Conservation (phyloP, 345 rosid genomes). For the Eucalyptus cladocalyx region DNA sequence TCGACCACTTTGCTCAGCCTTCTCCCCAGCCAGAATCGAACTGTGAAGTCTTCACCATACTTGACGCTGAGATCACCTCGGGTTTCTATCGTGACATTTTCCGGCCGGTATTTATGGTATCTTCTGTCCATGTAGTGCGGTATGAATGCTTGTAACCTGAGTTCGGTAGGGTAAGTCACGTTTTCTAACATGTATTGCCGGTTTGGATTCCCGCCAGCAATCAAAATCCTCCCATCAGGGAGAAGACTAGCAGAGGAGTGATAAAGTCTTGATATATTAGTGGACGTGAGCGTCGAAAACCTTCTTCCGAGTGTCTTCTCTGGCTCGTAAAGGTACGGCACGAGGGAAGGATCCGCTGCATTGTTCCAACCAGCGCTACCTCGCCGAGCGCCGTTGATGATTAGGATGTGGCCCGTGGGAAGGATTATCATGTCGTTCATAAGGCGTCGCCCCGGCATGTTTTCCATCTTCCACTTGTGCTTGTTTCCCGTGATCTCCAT, state of each 20-base stretch:
- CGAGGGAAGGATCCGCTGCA: conserved; percentile 6
- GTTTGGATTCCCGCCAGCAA: conserved; percentile 53
- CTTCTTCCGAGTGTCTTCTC: conserved; percentile 4
- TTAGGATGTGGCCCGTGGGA: conserved; percentile 34
- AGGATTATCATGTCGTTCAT: conserved; percentile 43
- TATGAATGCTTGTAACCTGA: conserved; percentile 34
- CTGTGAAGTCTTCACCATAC: conserved; percentile 1
- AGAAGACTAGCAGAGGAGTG: conserved; percentile 43
- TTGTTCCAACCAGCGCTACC: conserved; percentile 23
- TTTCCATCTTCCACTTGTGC: conserved; percentile 36
- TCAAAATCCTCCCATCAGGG: conserved; percentile 37
- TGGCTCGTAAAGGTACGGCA: conserved; percentile 20
- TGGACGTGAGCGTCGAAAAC: conserved; percentile 17
- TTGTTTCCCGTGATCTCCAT: conserved; percentile 16
- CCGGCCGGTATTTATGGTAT: conserved; percentile 17
- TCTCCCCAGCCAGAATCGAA: conserved; percentile 10
- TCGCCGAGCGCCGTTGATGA: conserved; percentile 41
- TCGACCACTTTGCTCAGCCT: conserved; percentile 1
- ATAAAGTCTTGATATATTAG: conserved; percentile 37
- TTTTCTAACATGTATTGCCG: conserved; percentile 15
- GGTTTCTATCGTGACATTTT: neutral
- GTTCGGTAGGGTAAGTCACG: conserved; percentile 33
- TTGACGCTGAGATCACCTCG: neutral
- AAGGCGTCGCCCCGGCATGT: conserved; percentile 45
- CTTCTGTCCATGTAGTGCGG: conserved; percentile 27